A percentile compares a stretch with the other conserved stretches of the same genome.
Conservation (phyloP, 768 basidiomycete species). For the Hortiboletus campestris region DNA sequence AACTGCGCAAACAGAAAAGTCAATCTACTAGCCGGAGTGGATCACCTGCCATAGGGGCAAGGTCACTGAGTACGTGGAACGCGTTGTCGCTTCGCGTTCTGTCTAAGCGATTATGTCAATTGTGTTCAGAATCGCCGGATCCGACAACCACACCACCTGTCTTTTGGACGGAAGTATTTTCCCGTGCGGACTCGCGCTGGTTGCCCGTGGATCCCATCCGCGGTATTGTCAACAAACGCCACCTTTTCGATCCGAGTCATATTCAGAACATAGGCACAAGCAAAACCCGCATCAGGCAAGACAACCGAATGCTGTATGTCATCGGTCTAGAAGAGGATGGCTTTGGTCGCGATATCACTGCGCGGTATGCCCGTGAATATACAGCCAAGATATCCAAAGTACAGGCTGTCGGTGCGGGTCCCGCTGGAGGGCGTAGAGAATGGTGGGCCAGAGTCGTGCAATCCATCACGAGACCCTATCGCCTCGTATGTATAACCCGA, state of each 20-base stretch:
- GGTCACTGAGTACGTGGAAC: constrained; percentile 18
- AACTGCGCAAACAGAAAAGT: constrained; percentile 54
- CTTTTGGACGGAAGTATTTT: constrained; percentile 98
- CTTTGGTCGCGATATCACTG: constrained; percentile 86
- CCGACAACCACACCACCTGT: constrained; percentile 73
- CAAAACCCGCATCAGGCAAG: constrained; percentile 32
- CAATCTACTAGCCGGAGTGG: constrained; percentile 45
- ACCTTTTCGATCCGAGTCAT: constrained; percentile 71
- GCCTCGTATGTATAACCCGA: constrained; percentile 55
- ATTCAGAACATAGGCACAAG: constrained; percentile 17
- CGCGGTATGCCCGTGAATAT: constrained; percentile 82
- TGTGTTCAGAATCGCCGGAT: constrained; percentile 36
- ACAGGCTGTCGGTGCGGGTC: constrained; percentile 56
- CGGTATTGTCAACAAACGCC: constrained; percentile 74
- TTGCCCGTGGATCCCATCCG: constrained; percentile 89
- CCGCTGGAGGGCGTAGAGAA: constrained; percentile 57
- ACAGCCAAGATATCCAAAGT: constrained; percentile 76
- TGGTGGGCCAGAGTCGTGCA: constrained; percentile 84
- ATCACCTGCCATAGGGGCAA: constrained; percentile 17
- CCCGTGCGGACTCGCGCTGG: constrained; percentile 88
- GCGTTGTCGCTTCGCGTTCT: constrained; percentile 10
- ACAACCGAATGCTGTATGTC: constrained; percentile 92
- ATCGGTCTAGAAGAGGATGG: constrained; percentile 94
- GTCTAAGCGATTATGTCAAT: constrained; percentile 25
- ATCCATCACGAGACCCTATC: constrained; percentile 70